Evolutionary conservation across 75 land plant species (phyloP), one percentile per base, ranked within the genome.

Genomic region (Cryptomeria japonica): DNA sequence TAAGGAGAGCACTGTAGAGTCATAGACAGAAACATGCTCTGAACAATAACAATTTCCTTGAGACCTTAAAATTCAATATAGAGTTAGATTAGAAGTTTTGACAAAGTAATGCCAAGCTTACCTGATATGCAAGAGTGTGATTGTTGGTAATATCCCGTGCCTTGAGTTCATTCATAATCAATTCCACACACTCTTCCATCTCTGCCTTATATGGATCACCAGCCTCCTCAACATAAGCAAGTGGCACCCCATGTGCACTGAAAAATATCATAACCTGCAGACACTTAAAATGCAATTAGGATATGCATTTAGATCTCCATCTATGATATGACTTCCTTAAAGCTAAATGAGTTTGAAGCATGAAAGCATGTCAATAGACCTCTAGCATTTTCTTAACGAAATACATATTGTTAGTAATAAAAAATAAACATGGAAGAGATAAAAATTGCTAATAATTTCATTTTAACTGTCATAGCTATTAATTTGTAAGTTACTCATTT

Each of bases 161-260:
- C 80, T 94, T 93, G 44, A 98, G 92, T 87, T 95, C 99, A 87
- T 93, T 92, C 94, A 98, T 98, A 87, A 98, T 98, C 84, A 98
- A 86, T 64, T 95, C 95, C n/a, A 98, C 97, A 93, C 99, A 98
- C 87, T 98, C 99, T 88, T 98, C 99, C 99, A 98, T 98, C 90
- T 98, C 99, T 76, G 97, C 98, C 86, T 98, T 98, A 90, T 98
- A 98, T 6, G 99, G 99, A 89, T 98, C 99, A 39, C 99, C 99
- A 84, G 99, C 99, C 91, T 98, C 99, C 90, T 98, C 99, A 77
- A 98, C 99, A 89, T 98, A 98, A 49, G 99, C 97, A 49, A 98
- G 94, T 77, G 99, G 99, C 22, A 98, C 99, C 16, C 99, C 99
- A 95, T 98, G 99, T 82, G 99, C 99, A 91, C 99, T 97, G 86